Evolutionary conservation across 2,329 filamentous ascomycete species (phyloP).

Genomic region (Nigrospora sphaerica): DNA sequence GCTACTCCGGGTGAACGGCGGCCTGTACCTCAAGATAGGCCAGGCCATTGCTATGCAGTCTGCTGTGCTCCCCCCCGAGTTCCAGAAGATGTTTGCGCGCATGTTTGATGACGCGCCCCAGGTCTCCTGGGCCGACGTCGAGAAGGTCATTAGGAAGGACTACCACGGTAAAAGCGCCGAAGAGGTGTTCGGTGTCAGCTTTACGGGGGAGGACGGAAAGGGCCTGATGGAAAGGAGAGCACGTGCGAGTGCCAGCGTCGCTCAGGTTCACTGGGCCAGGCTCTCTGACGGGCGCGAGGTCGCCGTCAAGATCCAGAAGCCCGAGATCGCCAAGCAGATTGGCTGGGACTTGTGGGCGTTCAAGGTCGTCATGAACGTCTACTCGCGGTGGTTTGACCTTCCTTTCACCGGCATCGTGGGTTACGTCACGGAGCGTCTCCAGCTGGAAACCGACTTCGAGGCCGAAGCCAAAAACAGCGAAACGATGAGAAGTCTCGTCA

Average conservation of each 20-base stretch:
- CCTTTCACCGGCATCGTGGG: conserved; percentile 86
- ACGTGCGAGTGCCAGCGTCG: conserved; percentile 79
- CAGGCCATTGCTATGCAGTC: conserved; percentile 99
- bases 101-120: conserved; percentile 99
- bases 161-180: conserved; percentile 78
- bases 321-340: conserved; percentile 85
- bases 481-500: conserved; percentile 72
- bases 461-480: conserved; percentile 88
- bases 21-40: conserved; percentile 93
- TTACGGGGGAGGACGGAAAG: conserved; percentile 62
- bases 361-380: conserved; percentile 77
- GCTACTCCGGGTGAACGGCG: conserved; percentile 78
- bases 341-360: conserved; percentile 95
- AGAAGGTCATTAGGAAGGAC: conserved; percentile 79
- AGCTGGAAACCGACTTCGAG: conserved; percentile 88
- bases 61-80: conserved; percentile 85
- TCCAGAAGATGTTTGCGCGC: conserved; percentile 88
- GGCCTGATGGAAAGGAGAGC: conserved; percentile 55
- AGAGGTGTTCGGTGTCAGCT: conserved; percentile 88
- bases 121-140: conserved; percentile 79
- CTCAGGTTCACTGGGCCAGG: conserved; percentile 93
- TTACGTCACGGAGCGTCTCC: conserved; percentile 85
- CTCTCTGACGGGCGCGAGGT: conserved; percentile 83
- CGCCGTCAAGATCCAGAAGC: conserved; percentile 94
- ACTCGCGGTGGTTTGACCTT: conserved; percentile 86